Evolutionary conservation across 345 rosid genomes (phyloP).

Genomic region (Ceriops zippeliana): DNA sequence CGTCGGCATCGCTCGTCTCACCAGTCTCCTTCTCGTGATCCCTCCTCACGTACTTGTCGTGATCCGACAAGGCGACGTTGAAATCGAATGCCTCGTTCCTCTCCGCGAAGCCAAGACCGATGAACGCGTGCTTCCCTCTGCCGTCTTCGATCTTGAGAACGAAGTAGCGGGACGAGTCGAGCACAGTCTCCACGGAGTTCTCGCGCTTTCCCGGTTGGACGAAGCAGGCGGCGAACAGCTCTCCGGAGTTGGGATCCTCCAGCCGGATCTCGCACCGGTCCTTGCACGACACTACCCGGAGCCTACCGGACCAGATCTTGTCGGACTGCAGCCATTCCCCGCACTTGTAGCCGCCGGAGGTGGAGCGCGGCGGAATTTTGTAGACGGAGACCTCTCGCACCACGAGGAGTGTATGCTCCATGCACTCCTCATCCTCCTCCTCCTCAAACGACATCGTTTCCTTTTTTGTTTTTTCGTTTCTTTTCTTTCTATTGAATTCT

Average conservation of each 20-base stretch:
- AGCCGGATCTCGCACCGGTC: constrained; percentile 98
- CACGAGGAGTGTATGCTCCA: constrained; percentile 91
- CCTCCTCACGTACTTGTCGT: constrained; percentile 83
- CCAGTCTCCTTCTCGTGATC: constrained; percentile 72
- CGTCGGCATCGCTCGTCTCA: constrained; percentile 53
- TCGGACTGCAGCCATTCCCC: constrained; percentile 99
- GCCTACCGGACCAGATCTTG: constrained; percentile 98
- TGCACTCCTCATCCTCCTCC: constrained; percentile 64
- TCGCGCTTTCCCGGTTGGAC: constrained; percentile 81
- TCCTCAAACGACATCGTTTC: constrained; percentile 73
- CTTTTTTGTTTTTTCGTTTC: background rate
- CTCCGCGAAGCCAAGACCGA: constrained; percentile 89
- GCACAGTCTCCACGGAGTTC: constrained; percentile 87
- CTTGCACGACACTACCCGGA: constrained; percentile 91
- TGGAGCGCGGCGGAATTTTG: constrained; percentile 93
- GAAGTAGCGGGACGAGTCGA: constrained; percentile 92
- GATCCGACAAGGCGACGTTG: constrained; percentile 97
- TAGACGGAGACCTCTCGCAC: constrained; percentile 89
- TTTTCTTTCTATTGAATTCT: too few species aligned
- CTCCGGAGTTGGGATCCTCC: constrained; percentile 88
- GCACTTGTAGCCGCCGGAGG: constrained; percentile 97
- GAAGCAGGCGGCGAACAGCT: constrained; percentile 94
- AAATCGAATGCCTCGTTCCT: constrained; percentile 99
- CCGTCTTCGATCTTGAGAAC: constrained; percentile 98
- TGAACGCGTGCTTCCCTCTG: constrained; percentile 85